Evolutionary conservation across 495 filamentous ascomycete genomes (phyloP), one percentile per base, ranked within the genome.

Genomic region (Penicillium steckii): DNA sequence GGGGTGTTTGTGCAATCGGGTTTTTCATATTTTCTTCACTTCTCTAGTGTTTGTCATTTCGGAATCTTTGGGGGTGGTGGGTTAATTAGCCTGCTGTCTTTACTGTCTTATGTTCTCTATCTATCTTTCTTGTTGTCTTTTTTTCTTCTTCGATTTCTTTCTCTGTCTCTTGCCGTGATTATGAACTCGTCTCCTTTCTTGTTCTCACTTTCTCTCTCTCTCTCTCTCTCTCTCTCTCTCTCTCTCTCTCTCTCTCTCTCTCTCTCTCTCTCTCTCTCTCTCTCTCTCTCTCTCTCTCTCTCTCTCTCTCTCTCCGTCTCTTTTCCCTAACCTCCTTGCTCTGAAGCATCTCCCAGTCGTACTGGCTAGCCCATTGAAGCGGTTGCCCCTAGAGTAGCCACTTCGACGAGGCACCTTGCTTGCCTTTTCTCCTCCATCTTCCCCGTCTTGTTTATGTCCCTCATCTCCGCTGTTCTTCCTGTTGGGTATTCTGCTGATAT

Each of bases 1-100:
- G 64, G n/a, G 69, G 70, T 72, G 69, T 72, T 73, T 73, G 60
- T 68, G 64, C 58, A 67, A 64, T 69, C 52, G 61, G 68, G 57
- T 65, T 65, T 60, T 63, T 50, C 53, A 61, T 53, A 44, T 33
- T 50, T 41, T 55, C 58, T 49, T 56, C 37, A 49, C 44, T 38
- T 45, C 9, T 44, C 53, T 38, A 48, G 33, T 53, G 61, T 52
- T 44, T 57, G 40, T 68, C 64, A 69, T 73, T 65, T 74, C 70
- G 67, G 73, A 73, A 73, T 72, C 62, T 74, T 56, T 66, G 62
- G 67, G 64, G 61, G 50, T 53, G 55, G 63, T 58, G 53, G 65
- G 65, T 57, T 58, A 27, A 46, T 48, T 61, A 49, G 40, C 52
- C 48, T 65, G 47, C 59, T 51, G 46, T 54, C 60, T 66, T 60